Percentiles rank a stretch among this genome's conserved stretches.
Conservation (phyloP, 2,329 filamentous ascomycete genomes). For the Thielaviopsis euricoi region DNA sequence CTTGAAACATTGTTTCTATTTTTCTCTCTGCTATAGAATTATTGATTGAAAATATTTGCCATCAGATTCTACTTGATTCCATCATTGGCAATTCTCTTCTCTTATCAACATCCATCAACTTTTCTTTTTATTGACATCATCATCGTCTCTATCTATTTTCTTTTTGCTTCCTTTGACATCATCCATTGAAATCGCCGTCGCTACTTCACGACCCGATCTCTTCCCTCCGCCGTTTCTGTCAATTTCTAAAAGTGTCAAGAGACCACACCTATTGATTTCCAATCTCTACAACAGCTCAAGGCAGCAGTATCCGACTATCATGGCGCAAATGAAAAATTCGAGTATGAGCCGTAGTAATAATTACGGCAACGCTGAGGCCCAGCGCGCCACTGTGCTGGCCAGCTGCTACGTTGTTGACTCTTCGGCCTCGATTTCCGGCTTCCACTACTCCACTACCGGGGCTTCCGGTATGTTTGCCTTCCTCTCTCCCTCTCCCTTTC, state of each 20-base stretch:
- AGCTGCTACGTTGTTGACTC: slow-evolving; percentile 77
- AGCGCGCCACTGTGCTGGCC: slow-evolving; percentile 63
- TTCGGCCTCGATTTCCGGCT: slow-evolving; percentile 56
- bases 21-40: too few species aligned
- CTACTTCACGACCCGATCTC: neutral
- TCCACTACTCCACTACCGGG: slow-evolving; percentile 93
- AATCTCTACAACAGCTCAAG: slow-evolving; percentile 2
- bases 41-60: too few species aligned
- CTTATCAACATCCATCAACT: too few species aligned
- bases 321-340: slow-evolving; percentile 57
- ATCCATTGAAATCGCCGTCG: neutral
- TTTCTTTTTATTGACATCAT: too few species aligned
- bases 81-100: too few species aligned
- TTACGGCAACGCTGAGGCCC: slow-evolving; percentile 51
- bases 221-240: neutral
- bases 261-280: slow-evolving; percentile 3
- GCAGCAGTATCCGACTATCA: slow-evolving; percentile 21
- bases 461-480: slow-evolving; percentile 45
- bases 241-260: slow-evolving; percentile 6
- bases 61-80: too few species aligned
- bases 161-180: too few species aligned
- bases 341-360: slow-evolving; percentile 56
- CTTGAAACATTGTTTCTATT: too few species aligned
- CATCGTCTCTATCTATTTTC: too few species aligned
- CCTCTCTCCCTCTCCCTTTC: slow-evolving; percentile 1